These are phyloP conservation scores for Cinchona pubescens DNA, from an alignment of 257 asterid species.

Conservation along the genomic window DNA sequence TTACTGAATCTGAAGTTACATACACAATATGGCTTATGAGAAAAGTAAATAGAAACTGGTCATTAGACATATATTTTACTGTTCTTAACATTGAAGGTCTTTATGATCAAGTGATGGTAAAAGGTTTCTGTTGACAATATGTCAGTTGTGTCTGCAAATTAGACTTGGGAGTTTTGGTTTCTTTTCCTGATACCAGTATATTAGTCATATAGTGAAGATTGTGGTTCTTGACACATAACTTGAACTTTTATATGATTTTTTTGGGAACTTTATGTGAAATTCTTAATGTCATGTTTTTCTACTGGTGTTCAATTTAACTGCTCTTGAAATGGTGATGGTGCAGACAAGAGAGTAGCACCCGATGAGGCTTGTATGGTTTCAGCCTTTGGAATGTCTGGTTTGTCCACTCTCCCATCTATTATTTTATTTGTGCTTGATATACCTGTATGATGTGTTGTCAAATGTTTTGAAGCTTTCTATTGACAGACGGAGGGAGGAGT, in stretches of 20 bases:
- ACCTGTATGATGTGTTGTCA: constrained; percentile 8
- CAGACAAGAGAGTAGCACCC: constrained; percentile 95
- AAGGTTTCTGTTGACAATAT: neutral
- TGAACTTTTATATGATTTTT: neutral
- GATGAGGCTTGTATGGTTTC: constrained; percentile 97
- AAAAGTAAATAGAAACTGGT: neutral
- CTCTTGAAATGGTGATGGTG: constrained; percentile 25
- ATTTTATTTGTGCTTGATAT: constrained; percentile 13
- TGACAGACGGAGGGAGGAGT: constrained; percentile 74
- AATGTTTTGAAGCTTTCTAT: constrained; percentile 1
- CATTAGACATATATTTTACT: neutral
- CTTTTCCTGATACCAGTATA: neutral
- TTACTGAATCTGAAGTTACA: neutral
- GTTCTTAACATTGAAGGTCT: neutral
- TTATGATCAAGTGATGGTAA: neutral
- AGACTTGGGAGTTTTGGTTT: neutral
- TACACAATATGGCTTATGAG: neutral
- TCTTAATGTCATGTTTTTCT: neutral
- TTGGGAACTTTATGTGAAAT: neutral
- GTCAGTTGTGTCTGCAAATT: neutral
- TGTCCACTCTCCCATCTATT: constrained; percentile 20
- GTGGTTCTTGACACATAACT: neutral
- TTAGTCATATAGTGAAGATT: neutral
- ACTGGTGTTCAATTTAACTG: neutral
- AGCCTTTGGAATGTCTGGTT: constrained; percentile 74